Conservation (phyloP, 257 asterid genomes). For the Nicotiana sylvestris region DNA sequence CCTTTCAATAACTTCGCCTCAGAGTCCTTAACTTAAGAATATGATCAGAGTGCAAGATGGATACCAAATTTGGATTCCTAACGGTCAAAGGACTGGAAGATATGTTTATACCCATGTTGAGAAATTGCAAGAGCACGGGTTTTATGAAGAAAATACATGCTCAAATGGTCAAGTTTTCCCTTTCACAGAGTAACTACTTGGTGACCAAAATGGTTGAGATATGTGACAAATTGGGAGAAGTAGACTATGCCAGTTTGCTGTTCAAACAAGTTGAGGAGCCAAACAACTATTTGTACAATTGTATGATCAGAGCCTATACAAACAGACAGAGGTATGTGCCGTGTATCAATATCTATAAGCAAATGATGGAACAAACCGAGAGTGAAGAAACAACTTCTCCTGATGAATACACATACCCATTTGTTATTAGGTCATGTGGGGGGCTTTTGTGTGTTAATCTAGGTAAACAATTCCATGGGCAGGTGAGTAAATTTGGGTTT, state of each 20-base stretch:
- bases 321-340: conserved; percentile 30
- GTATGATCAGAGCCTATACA: conserved; percentile 54
- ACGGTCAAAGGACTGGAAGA: conserved; percentile 54
- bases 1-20: too few relatives aligned
- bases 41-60: conserved; percentile 21
- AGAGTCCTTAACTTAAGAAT: too few relatives aligned
- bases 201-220: conserved; percentile 73
- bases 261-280: conserved; percentile 51
- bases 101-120: conserved; percentile 19
- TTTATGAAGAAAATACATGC: conserved; percentile 59
- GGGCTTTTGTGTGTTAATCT: conserved; percentile 34
- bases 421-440: conserved; percentile 63
- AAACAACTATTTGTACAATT: conserved; percentile 50
- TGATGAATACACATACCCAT: conserved; percentile 65
- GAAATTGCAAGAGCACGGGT: conserved; percentile 31
- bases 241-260: conserved; percentile 46
- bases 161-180: conserved; percentile 55
- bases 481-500: conserved; percentile 46
- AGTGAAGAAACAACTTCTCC: conserved; percentile 29
- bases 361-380: conserved; percentile 27
- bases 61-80: conserved; percentile 31
- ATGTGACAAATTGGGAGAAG: conserved; percentile 55
- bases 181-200: conserved; percentile 63
- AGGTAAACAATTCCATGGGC: conserved; percentile 59
- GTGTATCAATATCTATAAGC: conserved; percentile 36